phyloP scores from a whole-genome alignment of 1,284 basidiomycete species.

The Fomitiporia mediterranea region DNA sequence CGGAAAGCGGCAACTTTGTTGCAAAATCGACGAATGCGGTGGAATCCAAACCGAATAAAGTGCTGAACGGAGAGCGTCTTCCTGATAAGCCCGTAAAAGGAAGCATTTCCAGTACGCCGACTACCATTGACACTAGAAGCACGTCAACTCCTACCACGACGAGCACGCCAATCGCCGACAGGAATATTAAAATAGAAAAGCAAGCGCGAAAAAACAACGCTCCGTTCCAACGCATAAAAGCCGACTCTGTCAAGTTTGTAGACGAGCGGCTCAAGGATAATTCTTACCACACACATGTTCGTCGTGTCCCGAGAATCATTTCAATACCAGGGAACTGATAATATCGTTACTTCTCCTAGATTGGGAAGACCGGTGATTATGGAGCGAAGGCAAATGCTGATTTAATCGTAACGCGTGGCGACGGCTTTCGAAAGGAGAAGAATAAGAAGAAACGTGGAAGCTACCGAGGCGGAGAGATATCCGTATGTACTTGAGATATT shows the following conservation, averaged over 20 bases:
- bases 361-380: conserved; percentile 71
- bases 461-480: conserved; percentile 89
- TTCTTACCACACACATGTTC: conserved; percentile 77
- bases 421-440: conserved; percentile 97
- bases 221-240: conserved; percentile 83
- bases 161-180: conserved; percentile 9
- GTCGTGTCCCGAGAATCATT: conserved; percentile 22
- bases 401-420: conserved; percentile 89
- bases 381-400: conserved; percentile 84
- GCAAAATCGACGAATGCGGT: conserved; percentile 26
- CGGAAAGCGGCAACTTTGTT: conserved; percentile 42
- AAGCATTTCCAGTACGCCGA: conserved; percentile 14
- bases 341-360: conserved; percentile 35
- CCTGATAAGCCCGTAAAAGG: background rate
- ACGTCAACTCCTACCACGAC: conserved; percentile 8
- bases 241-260: conserved; percentile 51
- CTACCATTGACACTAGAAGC: conserved; percentile 7
- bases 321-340: conserved; percentile 8
- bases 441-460: conserved; percentile 98
- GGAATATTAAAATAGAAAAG: conserved; percentile 28
- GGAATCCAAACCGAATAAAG: background rate
- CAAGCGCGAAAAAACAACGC: conserved; percentile 42
- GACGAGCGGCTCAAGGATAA: conserved; percentile 73
- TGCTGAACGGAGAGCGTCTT: background rate
- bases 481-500: conserved; percentile 44